Conservation (phyloP, 2,329 filamentous ascomycete genomes). For the Fusarium chaquense region DNA sequence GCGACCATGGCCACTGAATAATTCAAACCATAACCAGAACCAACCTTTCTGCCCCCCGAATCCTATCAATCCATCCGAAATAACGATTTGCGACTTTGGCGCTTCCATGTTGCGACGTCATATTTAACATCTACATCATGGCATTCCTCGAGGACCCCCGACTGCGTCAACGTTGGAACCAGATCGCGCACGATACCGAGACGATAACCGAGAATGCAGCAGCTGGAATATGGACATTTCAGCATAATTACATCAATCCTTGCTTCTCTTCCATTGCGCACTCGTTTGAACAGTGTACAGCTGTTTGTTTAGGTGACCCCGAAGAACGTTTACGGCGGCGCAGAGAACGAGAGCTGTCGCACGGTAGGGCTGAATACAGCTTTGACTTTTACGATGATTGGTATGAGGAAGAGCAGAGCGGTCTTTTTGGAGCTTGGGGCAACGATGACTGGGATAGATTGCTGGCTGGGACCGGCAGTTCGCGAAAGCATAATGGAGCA, state of each 20-base stretch:
- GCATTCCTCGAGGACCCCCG: slow-evolving; percentile 82
- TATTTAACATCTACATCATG: slow-evolving; percentile 57
- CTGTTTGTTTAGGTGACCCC: slow-evolving; percentile 76
- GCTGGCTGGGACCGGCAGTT: slow-evolving; percentile 74
- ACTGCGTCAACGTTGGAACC: slow-evolving; percentile 92
- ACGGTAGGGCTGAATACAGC: slow-evolving; percentile 79
- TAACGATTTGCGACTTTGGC: slow-evolving; percentile 9
- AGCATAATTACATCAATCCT: slow-evolving; percentile 85
- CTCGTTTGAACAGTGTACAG: slow-evolving; percentile 78
- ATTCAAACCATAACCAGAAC: background rate
- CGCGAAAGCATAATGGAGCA: slow-evolving; percentile 52
- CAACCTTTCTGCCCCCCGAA: slow-evolving; percentile 1
- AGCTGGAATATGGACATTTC: slow-evolving; percentile 88
- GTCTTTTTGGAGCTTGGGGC: slow-evolving; percentile 79
- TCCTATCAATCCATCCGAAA: background rate
- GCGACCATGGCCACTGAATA: slow-evolving; percentile 37
- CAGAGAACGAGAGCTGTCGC: slow-evolving; percentile 70
- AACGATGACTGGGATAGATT: slow-evolving; percentile 88
- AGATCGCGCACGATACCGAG: slow-evolving; percentile 90
- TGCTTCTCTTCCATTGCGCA: slow-evolving; percentile 77
- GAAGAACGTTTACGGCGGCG: slow-evolving; percentile 79
- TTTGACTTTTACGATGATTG: slow-evolving; percentile 99
- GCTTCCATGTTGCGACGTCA: slow-evolving; percentile 47
- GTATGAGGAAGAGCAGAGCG: slow-evolving; percentile 72
- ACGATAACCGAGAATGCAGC: slow-evolving; percentile 92